Evolutionary conservation across 768 basidiomycete genomes (phyloP), one percentile per base, ranked within the genome.

Genomic region (Tulasnella calospora): DNA sequence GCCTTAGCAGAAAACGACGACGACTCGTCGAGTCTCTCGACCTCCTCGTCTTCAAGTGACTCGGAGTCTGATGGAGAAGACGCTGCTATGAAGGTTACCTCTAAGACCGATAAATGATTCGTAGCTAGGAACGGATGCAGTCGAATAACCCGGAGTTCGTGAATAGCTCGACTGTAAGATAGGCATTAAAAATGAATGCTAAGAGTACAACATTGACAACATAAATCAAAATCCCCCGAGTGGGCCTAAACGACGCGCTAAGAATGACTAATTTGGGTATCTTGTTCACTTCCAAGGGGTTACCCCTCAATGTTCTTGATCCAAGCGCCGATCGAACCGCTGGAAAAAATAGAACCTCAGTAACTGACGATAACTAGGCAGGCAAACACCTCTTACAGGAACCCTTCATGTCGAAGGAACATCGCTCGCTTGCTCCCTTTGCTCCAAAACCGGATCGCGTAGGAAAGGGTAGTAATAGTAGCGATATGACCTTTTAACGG

Each of bases 381-480:
- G 30, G 27, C 17, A 8, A 67, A 90, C 94, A 47, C 46, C 2
- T 17, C 46, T 86, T 84, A 96, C 94, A 98, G 85, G 87, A 98
- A 99, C 3, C 97, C 98, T 86, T 99, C 98, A 82, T 99, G 98
- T 79, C 98, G 90, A 80, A 99, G 87, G 87, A 99, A 99, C 81
- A 98, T 87, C 57, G 98, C 98, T 55, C 95, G 90, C 85, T 98
- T 99, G 41, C 92, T 96, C 0, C 98, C 98, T 83, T 96, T 97
- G 82, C 95, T 96, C 98, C 98, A 99, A 86, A 99, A 99, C 23
- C 98, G 91, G 85, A 99, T 99, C 30, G 98, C 98, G 85, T 99
- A 99, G 30, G 98, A 99, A 74, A 99, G 87, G 23, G 98, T 99
- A 23, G 95, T 92, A 82, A 99, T 96, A 40, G 98, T 99, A 44